Evolutionary conservation across 2,329 filamentous ascomycete species (phyloP).

Genomic region (Albifimbria verrucaria): DNA sequence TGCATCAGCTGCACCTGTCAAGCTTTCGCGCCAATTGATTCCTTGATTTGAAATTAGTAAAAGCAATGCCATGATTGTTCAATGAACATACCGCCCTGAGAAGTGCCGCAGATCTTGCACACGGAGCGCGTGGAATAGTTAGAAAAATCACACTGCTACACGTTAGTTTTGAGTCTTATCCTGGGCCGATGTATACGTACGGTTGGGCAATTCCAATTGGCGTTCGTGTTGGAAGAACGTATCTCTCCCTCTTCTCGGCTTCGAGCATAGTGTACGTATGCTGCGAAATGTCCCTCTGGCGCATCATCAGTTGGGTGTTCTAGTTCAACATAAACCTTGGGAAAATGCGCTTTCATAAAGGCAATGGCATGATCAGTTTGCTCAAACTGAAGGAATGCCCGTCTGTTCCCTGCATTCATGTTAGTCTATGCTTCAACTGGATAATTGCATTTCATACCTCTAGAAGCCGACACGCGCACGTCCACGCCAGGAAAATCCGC

Average conservation of each 20-base stretch:
- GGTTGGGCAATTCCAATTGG: constrained; percentile 33
- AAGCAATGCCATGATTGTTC: neutral
- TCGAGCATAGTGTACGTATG: constrained; percentile 39
- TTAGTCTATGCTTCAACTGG: constrained; percentile 10
- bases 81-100: constrained; percentile 23
- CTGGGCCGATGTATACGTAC: constrained; percentile 18
- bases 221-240: constrained; percentile 13
- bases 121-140: constrained; percentile 34
- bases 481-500: constrained; percentile 35
- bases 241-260: constrained; percentile 31
- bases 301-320: constrained; percentile 33
- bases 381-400: constrained; percentile 41
- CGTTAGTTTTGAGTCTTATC: constrained; percentile 11
- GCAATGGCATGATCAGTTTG: constrained; percentile 34
- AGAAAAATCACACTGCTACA: constrained; percentile 32
- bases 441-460: constrained; percentile 26
- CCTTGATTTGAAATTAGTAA: neutral
- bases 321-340: constrained; percentile 34
- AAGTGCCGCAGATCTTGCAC: constrained; percentile 35
- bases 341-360: constrained; percentile 41
- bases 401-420: constrained; percentile 30
- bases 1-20: constrained; percentile 48
- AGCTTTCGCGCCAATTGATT: constrained; percentile 30
- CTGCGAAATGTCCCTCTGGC: constrained; percentile 33
- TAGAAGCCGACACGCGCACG: constrained; percentile 33